Evolutionary conservation across 176 grass and related monocot genomes (phyloP).

Genomic region (Paspalum vaginatum): DNA sequence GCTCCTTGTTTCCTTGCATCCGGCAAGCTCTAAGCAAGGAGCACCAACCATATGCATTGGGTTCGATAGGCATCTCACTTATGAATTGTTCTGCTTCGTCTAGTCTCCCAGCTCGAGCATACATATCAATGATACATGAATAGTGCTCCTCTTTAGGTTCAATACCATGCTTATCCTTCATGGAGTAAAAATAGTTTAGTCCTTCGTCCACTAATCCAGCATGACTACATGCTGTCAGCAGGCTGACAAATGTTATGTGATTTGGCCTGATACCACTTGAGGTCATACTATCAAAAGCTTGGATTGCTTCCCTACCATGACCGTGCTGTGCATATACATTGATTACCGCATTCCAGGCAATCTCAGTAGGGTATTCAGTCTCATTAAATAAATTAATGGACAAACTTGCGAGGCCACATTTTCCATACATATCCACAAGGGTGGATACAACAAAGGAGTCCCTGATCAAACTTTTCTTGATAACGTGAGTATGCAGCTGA

Average conservation of each 20-base stretch:
- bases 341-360: slow-evolving; percentile 56
- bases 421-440: slow-evolving; percentile 72
- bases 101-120: slow-evolving; percentile 71
- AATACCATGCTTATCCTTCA: slow-evolving; percentile 52
- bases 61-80: slow-evolving; percentile 52
- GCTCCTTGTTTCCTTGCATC: slow-evolving; percentile 58
- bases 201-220: slow-evolving; percentile 70
- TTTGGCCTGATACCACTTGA: slow-evolving; percentile 57
- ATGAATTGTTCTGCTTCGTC: slow-evolving; percentile 63
- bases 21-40: slow-evolving; percentile 73
- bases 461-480: slow-evolving; percentile 48
- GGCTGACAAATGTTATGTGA: slow-evolving; percentile 64
- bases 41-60: slow-evolving; percentile 68
- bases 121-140: slow-evolving; percentile 75
- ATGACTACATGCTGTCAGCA: slow-evolving; percentile 68
- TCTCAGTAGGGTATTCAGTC: slow-evolving; percentile 39
- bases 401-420: slow-evolving; percentile 54
- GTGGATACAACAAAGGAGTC: slow-evolving; percentile 59
- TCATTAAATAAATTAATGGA: slow-evolving; percentile 64
- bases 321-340: slow-evolving; percentile 63
- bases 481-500: slow-evolving; percentile 62
- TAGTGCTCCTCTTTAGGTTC: slow-evolving; percentile 65
- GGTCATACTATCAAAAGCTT: slow-evolving; percentile 57
- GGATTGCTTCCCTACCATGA: slow-evolving; percentile 48
- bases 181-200: slow-evolving; percentile 60